Conservation (phyloP, 2,329 filamentous ascomycete species). For the Monosporascus sp. region DNA sequence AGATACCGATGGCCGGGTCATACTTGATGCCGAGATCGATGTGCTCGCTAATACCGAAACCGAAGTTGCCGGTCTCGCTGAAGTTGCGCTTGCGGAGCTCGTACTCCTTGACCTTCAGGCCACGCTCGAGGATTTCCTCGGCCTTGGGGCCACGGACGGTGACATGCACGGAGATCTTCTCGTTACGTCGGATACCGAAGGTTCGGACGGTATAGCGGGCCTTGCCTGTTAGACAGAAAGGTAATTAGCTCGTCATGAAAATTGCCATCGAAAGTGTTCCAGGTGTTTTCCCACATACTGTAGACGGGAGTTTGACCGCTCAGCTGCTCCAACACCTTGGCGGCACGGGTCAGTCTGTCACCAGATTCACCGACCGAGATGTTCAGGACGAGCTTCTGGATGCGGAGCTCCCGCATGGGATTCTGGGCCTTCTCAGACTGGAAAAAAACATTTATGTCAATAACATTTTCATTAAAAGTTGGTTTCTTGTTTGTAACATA, state of each 20-base stretch:
- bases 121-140: slow-evolving; percentile 99
- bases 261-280: slow-evolving; percentile 1
- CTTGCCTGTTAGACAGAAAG: slow-evolving; percentile 63
- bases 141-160: slow-evolving; percentile 98
- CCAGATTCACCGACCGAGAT: slow-evolving; percentile 98
- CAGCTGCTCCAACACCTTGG: slow-evolving; percentile 99
- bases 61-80: slow-evolving; percentile 99
- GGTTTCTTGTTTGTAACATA: slow-evolving; percentile 16
- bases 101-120: slow-evolving; percentile 99
- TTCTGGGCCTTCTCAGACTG: slow-evolving; percentile 84
- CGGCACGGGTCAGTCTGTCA: slow-evolving; percentile 99
- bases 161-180: slow-evolving; percentile 99
- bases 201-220: slow-evolving; percentile 99
- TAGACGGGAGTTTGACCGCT: slow-evolving; percentile 99
- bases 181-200: slow-evolving; percentile 99
- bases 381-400: slow-evolving; percentile 70
- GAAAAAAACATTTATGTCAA: slow-evolving; percentile 27
- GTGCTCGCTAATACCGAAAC: slow-evolving; percentile 99
- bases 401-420: slow-evolving; percentile 98
- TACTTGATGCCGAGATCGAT: slow-evolving; percentile 99
- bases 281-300: slow-evolving; percentile 58
- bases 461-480: neutral
- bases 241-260: slow-evolving; percentile 10
- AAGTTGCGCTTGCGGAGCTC: slow-evolving; percentile 99
- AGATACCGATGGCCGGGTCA: slow-evolving; percentile 96